These are phyloP conservation scores for Kuraishia hungarica DNA, from an alignment of 805 yeast species.

Conservation along the genomic window DNA sequence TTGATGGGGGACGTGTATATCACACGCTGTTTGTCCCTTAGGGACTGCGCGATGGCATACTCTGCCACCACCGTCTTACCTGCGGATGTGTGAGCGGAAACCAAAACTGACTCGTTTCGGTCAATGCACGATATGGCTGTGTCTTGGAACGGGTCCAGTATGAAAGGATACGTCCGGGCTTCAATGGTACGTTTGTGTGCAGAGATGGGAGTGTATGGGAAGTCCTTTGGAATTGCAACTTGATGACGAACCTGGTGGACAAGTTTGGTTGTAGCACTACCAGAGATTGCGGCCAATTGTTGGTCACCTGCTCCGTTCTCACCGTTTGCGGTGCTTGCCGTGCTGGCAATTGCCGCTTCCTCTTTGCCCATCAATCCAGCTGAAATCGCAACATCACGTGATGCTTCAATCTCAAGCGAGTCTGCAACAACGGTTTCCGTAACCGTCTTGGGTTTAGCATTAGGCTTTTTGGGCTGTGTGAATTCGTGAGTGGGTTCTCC, in stretches of 20 bases:
- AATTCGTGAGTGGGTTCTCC: too few relatives aligned
- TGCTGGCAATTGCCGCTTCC: too few relatives aligned
- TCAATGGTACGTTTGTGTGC: constrained; percentile 71
- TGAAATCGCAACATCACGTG: constrained; percentile 80
- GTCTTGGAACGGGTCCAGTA: constrained; percentile 95
- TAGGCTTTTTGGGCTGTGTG: too few relatives aligned
- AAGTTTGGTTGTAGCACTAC: constrained; percentile 42
- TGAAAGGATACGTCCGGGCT: constrained; percentile 89
- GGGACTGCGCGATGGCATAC: constrained; percentile 93
- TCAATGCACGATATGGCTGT: constrained; percentile 95
- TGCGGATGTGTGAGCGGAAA: constrained; percentile 96
- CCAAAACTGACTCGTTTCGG: constrained; percentile 87
- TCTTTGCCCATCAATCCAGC: constrained; percentile 50
- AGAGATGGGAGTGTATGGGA: constrained; percentile 79
- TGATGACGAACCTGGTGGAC: constrained; percentile 96
- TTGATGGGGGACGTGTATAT: constrained; percentile 94
- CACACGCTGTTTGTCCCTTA: constrained; percentile 85
- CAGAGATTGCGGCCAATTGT: constrained; percentile 3
- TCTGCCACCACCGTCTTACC: constrained; percentile 98
- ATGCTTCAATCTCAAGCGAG: constrained; percentile 80
- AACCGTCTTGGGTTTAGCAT: constrained; percentile 17
- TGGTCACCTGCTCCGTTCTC: too few relatives aligned
- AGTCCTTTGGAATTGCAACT: constrained; percentile 92
- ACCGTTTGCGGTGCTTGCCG: too few relatives aligned
- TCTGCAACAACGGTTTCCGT: constrained; percentile 72